These are phyloP conservation scores for Candida alai DNA, from an alignment of 805 yeast species.

Conservation along the genomic window DNA sequence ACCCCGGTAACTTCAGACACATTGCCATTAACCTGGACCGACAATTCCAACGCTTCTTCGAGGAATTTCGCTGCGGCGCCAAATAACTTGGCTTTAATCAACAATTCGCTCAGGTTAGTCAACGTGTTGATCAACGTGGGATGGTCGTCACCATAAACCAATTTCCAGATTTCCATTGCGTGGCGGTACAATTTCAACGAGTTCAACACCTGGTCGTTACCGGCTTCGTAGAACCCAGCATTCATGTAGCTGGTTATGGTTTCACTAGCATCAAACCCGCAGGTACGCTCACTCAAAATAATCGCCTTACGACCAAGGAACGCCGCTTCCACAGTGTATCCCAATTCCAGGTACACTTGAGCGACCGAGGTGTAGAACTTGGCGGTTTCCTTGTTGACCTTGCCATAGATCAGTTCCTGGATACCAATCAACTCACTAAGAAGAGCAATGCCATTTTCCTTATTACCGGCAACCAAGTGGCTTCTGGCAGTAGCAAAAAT, in stretches of 20 bases:
- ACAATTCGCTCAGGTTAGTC: conserved; percentile 56
- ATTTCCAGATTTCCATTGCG: conserved; percentile 55
- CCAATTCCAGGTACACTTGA: conserved; percentile 59
- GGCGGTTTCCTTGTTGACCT: conserved; percentile 75
- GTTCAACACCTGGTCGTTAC: conserved; percentile 53
- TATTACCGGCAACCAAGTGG: conserved; percentile 28
- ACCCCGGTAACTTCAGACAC: conserved; percentile 60
- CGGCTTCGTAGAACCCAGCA: conserved; percentile 67
- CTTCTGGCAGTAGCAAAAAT: conserved; percentile 62
- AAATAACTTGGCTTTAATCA: conserved; percentile 49
- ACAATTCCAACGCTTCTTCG: conserved; percentile 48
- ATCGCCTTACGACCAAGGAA: conserved; percentile 65
- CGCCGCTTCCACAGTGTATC: conserved; percentile 55
- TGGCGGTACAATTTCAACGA: conserved; percentile 60
- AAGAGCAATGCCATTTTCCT: conserved; percentile 57
- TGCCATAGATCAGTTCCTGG: conserved; percentile 81
- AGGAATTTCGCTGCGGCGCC: conserved; percentile 51
- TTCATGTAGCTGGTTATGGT: conserved; percentile 68
- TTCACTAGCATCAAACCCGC: conserved; percentile 79
- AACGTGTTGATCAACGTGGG: conserved; percentile 66
- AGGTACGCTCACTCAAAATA: conserved; percentile 70
- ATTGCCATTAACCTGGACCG: conserved; percentile 51
- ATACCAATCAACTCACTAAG: conserved; percentile 67
- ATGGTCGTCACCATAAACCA: conserved; percentile 59
- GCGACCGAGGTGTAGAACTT: conserved; percentile 64